Evolutionary conservation across 2,329 filamentous ascomycete species (phyloP), one percentile per base, ranked within the genome.

Genomic region (Teratosphaeria gauchensis): DNA sequence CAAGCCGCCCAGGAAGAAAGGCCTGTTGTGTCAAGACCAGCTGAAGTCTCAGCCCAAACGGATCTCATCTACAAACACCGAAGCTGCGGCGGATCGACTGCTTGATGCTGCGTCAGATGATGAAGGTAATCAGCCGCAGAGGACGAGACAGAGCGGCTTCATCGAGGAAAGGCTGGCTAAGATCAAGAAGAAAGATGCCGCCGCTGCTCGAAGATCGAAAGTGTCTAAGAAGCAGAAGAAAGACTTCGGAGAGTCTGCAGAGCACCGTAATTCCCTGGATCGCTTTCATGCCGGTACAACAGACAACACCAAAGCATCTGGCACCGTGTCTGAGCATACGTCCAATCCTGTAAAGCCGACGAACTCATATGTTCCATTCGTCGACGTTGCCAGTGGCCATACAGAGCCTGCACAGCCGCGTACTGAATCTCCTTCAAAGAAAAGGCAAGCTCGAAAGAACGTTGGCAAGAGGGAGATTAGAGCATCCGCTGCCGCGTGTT

Each of bases 21-120:
- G 60, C 24, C 64, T 79, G 12, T 61, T 78, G 0, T 78, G 76
- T 57, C 74, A 78, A 56, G 65, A 72, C n/a, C 63, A 71, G 19
- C 64, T 67, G 5, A 46, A 35, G 7, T 24, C 33, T 31, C 64
- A 65, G 24, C 59, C 61, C 2, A 62, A 55, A 51, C 54, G 57
- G 28, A 53, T 56, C 1, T 57, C 59, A n/a, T 64, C 64, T 2
- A 60, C 60, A 4, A 60, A 62, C 16, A 59, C 59, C n/a, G 63
- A 64, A 30, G 53, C 56, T 35, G 53, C 59, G n/a, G 56, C 56
- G 8, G 53, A 58, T 30, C 14, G 32, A 31, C 28, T 60, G 31
- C 48, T 61, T 65, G 69, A 3, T 48, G 69, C 31, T 64, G 65
- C 35, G 54, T 56, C 52, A 2, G 48, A 56, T 19, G 57, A 59